Base-by-base conservation (phyloP, 1,139 yeast genomes). In the Kodamaea sp. region DNA sequence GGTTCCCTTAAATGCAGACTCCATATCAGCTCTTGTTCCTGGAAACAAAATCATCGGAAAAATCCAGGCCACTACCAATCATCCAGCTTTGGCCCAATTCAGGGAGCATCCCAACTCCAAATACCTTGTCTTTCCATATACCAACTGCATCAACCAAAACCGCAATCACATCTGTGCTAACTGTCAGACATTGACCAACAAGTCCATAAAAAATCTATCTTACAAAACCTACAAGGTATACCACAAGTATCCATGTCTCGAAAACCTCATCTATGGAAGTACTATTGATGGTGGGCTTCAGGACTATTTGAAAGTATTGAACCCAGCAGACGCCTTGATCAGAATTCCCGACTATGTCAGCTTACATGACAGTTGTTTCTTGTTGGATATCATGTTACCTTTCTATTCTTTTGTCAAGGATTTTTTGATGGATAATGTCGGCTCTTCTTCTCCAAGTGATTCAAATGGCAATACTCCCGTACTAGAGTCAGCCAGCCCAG, bases 251-350 rank as follows among this genome's bases (percentile, higher is more conserved):
- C 49, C 52, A 1, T 67, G 74, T 39, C 28, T 46, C 6, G 43
- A 45, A 15, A 42, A 47, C 24, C 51, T 58, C 40, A 57, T 54
- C n/a, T 62, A 63, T 43, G 75, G 75, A 1, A 39, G 42, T 7
- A 62, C 62, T 29, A 34, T 68, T 6, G 65, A 67, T 35, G 75
- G 75, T 4, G 74, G 74, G 1, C 45, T 69, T 15, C 73, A 68
- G 40, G 72, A 66, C 31, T 62, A 46, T 38, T 40, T 69, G 12
- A 56, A 56, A 28, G 53, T 68, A 6, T 43, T 48, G 9, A 43
- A 51, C 22, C 63, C 70, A 0, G 41, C 42, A 20, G 46, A 57
- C 22, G 44, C 59, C 6, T 46, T 65, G 25, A 42, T 67, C 3
- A 46, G 47, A 14, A 43, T 67, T 1, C 71, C 73, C 2, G 46